These are phyloP conservation scores for Triticum timopheevii DNA, from an alignment of 176 grass and related monocot genomes.

Conservation along the genomic window DNA sequence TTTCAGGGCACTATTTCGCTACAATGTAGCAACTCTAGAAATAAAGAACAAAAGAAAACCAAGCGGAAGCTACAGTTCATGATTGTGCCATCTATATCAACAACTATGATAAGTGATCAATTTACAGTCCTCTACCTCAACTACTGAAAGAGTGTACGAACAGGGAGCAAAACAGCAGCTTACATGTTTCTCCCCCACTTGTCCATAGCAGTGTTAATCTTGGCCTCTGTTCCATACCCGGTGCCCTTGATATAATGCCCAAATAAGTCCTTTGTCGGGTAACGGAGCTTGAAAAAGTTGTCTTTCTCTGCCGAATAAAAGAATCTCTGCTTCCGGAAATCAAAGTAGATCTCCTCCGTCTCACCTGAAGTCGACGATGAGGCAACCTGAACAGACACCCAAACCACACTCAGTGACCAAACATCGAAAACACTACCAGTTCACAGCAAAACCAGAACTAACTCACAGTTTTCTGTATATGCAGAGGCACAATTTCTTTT, in stretches of 20 bases:
- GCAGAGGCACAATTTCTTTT: conserved; percentile 92
- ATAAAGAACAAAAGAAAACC: not conserved
- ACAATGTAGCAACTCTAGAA: not conserved
- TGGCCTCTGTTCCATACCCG: conserved; percentile 92
- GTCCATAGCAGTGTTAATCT: conserved; percentile 66
- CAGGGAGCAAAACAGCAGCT: conserved; percentile 34
- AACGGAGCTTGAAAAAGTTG: conserved; percentile 83
- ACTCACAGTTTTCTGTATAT: conserved; percentile 71
- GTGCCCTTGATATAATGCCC: conserved; percentile 69
- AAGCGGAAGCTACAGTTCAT: not conserved
- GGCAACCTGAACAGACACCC: conserved; percentile 50
- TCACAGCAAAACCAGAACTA: not conserved
- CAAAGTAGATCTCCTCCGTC: conserved; percentile 87
- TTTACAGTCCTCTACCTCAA: conserved; percentile 23
- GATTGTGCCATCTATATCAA: not conserved
- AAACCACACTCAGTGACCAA: conserved; percentile 10
- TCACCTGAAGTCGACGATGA: conserved; percentile 59
- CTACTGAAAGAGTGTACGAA: not conserved
- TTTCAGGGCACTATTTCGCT: not conserved
- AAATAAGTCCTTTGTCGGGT: conserved; percentile 81
- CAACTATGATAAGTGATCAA: not conserved
- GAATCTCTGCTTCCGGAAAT: conserved; percentile 98
- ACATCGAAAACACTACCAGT: not conserved
- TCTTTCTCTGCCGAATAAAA: conserved; percentile 63
- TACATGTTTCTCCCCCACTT: conserved; percentile 99